Evolutionary conservation across 2,329 filamentous ascomycete genomes (phyloP).

Genomic region (Aspergillaceae sp.): DNA sequence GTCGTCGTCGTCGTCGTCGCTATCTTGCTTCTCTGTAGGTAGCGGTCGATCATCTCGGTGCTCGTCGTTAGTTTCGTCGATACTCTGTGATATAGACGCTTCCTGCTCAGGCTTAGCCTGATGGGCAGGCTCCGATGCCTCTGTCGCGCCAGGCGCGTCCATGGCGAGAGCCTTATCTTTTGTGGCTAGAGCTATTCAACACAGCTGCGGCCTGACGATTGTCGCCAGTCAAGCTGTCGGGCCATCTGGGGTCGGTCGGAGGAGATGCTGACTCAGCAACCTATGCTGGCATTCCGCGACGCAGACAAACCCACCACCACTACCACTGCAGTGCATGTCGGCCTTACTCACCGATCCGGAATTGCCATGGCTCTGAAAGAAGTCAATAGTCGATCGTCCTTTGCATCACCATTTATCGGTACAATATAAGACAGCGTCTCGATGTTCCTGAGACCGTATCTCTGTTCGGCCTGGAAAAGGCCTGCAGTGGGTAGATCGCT

Average conservation of each 20-base stretch:
- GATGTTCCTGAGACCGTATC: slow-evolving; percentile 26
- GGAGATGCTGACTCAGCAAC: neutral
- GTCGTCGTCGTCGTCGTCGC: slow-evolving; percentile 51
- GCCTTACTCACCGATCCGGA: slow-evolving; percentile 1
- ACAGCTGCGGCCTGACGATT: slow-evolving; percentile 2
- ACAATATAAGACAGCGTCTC: neutral
- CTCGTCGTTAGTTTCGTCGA: slow-evolving; percentile 4
- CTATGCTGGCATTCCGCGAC: neutral
- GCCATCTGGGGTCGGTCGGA: slow-evolving; percentile 7
- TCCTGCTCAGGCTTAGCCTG: slow-evolving; percentile 13
- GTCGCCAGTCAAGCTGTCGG: slow-evolving; percentile 1
- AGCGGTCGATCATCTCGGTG: slow-evolving; percentile 3
- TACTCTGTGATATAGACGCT: slow-evolving; percentile 10
- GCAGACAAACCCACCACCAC: neutral
- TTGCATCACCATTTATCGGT: neutral
- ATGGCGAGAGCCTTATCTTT: slow-evolving; percentile 24
- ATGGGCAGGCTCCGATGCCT: slow-evolving; percentile 16
- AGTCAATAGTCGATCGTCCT: slow-evolving; percentile 10
- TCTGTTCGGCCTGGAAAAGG: slow-evolving; percentile 26
- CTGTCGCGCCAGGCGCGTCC: slow-evolving; percentile 30
- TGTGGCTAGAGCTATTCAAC: slow-evolving; percentile 14
- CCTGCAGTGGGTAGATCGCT: slow-evolving; percentile 5
- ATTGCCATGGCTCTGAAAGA: slow-evolving; percentile 5
- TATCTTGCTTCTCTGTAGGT: slow-evolving; percentile 23
- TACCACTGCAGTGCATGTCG: neutral